phyloP scores from a whole-genome alignment of 2,329 filamentous ascomycete genomes.

The Allantophomopsis cytisporea region DNA sequence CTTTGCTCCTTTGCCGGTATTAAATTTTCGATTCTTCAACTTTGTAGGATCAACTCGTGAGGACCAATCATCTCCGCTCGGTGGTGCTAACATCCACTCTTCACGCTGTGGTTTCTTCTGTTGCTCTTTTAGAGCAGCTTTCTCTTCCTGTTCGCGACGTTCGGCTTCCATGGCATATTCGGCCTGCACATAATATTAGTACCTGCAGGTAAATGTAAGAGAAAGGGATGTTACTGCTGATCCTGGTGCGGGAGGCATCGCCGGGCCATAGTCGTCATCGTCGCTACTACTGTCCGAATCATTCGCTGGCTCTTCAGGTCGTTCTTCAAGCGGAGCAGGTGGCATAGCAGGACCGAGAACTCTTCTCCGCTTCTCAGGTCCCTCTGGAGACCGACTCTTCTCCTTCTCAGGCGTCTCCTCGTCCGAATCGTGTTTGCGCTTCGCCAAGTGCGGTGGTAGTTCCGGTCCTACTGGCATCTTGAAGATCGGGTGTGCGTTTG shows the following conservation, averaged over 20 bases:
- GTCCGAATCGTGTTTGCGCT: slow-evolving; percentile 42
- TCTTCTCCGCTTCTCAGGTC: slow-evolving; percentile 23
- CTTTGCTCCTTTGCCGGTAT: slow-evolving; percentile 48
- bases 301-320: slow-evolving; percentile 16
- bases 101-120: slow-evolving; percentile 51
- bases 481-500: not conserved
- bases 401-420: slow-evolving; percentile 10
- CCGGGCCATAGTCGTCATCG: slow-evolving; percentile 42
- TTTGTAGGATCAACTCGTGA: slow-evolving; percentile 71
- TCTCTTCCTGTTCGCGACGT: slow-evolving; percentile 5
- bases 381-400: slow-evolving; percentile 5
- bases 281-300: slow-evolving; percentile 18
- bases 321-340: slow-evolving; percentile 25
- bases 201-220: slow-evolving; percentile 3
- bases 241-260: slow-evolving; percentile 32
- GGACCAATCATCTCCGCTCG: slow-evolving; percentile 34
- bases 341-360: slow-evolving; percentile 29
- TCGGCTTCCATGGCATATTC: not conserved
- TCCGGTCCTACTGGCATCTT: slow-evolving; percentile 43
- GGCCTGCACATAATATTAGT: not conserved
- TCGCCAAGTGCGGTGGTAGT: slow-evolving; percentile 52
- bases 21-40: slow-evolving; percentile 70
- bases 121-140: slow-evolving; percentile 18
- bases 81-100: slow-evolving; percentile 72
- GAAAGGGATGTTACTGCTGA: slow-evolving; percentile 6